phyloP scores from a whole-genome alignment of 176 grass and related monocot species.

The Aegilops tauschii region DNA sequence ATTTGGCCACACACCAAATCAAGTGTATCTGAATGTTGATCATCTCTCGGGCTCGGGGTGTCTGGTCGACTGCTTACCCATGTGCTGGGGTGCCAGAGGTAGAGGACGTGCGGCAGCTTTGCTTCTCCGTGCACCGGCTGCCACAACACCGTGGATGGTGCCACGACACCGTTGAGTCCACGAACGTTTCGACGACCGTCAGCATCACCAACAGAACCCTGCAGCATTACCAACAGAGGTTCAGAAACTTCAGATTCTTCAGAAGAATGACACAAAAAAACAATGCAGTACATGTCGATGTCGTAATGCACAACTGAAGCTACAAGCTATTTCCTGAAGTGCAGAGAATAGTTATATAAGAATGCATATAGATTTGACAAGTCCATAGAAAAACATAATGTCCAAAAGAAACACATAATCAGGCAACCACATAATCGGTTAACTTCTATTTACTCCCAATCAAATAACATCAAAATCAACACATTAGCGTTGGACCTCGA shows the following conservation, averaged over 20 bases:
- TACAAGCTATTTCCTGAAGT: too few species aligned
- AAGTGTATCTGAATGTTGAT: too few species aligned
- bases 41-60: neutral
- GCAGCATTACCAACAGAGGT: neutral
- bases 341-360: too few species aligned
- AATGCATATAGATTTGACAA: too few species aligned
- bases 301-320: neutral
- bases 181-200: conserved; percentile 49
- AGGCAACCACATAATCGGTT: too few species aligned
- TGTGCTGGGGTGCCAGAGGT: conserved; percentile 69
- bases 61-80: conserved; percentile 9
- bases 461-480: too few species aligned
- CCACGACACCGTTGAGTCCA: neutral
- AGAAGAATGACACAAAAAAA: too few species aligned
- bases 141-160: conserved; percentile 41
- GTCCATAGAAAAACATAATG: too few species aligned
- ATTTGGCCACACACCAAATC: too few species aligned
- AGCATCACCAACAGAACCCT: conserved; percentile 73
- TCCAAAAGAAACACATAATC: too few species aligned
- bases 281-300: neutral
- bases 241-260: neutral
- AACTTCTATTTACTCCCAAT: too few species aligned
- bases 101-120: conserved; percentile 55
- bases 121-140: conserved; percentile 66
- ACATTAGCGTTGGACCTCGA: too few species aligned